Percentiles rank a stretch among this genome's conserved stretches.
These are phyloP conservation scores for Aureobasidium sp. DNA, from an alignment of 2,329 filamentous ascomycete genomes.

Conservation along the genomic window DNA sequence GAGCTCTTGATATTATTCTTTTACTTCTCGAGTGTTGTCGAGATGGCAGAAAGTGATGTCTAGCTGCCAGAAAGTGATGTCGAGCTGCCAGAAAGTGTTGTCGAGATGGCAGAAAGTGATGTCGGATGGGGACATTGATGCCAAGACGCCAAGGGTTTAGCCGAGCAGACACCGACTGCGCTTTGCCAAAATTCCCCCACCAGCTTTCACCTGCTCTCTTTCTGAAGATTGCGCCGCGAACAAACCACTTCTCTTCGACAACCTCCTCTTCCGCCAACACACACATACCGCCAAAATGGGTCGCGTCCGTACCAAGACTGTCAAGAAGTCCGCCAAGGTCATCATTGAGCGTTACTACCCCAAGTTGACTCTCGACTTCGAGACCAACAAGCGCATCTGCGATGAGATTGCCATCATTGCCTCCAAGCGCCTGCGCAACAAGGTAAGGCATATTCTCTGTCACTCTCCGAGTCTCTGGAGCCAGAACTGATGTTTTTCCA, in stretches of 20 bases:
- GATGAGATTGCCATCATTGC: slow-evolving; percentile 99
- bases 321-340: slow-evolving; percentile 93
- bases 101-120: neutral
- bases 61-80: neutral
- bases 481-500: slow-evolving; percentile 1
- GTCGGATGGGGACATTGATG: neutral
- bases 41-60: neutral
- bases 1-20: no score
- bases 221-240: slow-evolving; percentile 16
- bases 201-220: neutral
- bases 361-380: slow-evolving; percentile 97
- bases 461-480: no score
- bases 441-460: no score
- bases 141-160: neutral
- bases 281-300: slow-evolving; percentile 42
- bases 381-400: slow-evolving; percentile 99
- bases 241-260: slow-evolving; percentile 9
- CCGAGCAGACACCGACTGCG: neutral
- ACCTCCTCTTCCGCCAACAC: slow-evolving; percentile 16
- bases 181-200: neutral
- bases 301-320: slow-evolving; percentile 56
- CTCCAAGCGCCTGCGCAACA: slow-evolving; percentile 98
- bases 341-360: slow-evolving; percentile 97
- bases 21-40: no score
- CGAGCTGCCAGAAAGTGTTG: neutral